Percentiles rank a stretch among this genome's conserved stretches.
These are phyloP conservation scores for Theileria parva DNA, from an alignment of 169 alveolate species.

Conservation along the genomic window DNA sequence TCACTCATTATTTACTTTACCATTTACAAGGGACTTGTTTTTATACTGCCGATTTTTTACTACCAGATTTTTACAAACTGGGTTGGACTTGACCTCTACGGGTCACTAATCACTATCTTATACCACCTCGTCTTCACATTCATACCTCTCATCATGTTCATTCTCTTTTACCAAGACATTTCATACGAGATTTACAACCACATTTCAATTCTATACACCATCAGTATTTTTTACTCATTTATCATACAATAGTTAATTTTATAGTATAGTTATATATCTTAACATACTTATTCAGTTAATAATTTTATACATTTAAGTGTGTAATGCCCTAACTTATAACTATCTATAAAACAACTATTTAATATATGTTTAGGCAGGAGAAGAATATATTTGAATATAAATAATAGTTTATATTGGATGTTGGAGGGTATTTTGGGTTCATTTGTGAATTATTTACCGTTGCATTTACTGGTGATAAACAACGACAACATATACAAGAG, in stretches of 20 bases:
- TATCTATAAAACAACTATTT: too few species aligned
- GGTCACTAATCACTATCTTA: constrained; percentile 31
- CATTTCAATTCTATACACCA: constrained; percentile 44
- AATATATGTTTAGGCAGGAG: constrained; percentile 14
- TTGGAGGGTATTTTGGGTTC: constrained; percentile 49
- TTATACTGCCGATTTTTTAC: constrained; percentile 44
- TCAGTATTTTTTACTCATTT: neutral
- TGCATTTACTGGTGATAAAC: constrained; percentile 22
- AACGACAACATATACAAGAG: constrained; percentile 31
- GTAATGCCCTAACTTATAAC: too few species aligned
- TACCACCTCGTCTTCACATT: constrained; percentile 46
- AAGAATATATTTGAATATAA: constrained; percentile 33
- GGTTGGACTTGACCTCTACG: constrained; percentile 55
- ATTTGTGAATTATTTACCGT: constrained; percentile 22
- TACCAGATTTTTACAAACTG: constrained; percentile 61
- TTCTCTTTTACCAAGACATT: constrained; percentile 27
- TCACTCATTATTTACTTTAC: constrained; percentile 31
- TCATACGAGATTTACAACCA: constrained; percentile 23
- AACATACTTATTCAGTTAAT: neutral
- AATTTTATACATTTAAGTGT: neutral
- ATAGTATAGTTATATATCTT: neutral
- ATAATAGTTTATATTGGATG: constrained; percentile 26
- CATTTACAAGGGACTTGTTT: constrained; percentile 29
- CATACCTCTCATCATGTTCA: constrained; percentile 26
- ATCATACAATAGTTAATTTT: neutral